Conservation (phyloP, 2,329 filamentous ascomycete genomes). For the Stachybotrys chartarum region DNA sequence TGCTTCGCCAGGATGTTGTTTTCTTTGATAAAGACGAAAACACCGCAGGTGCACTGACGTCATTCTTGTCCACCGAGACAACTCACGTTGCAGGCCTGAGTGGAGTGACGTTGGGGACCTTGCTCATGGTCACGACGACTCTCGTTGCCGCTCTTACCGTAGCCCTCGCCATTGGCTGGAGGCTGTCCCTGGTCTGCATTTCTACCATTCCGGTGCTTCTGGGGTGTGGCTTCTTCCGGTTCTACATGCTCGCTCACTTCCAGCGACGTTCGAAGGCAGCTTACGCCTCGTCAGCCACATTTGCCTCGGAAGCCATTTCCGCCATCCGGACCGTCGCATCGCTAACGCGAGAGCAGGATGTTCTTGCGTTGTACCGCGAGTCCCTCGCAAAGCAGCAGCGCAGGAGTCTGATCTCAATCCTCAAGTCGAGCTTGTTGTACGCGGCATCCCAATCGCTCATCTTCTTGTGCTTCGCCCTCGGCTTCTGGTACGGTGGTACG, state of each 20-base stretch:
- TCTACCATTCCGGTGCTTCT: constrained; percentile 71
- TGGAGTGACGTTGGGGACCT: constrained; percentile 78
- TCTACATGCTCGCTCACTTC: constrained; percentile 76
- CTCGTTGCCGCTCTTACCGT: constrained; percentile 66
- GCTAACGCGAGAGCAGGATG: constrained; percentile 78
- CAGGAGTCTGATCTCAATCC: constrained; percentile 62
- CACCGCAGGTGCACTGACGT: constrained; percentile 79
- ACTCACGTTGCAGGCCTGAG: constrained; percentile 84
- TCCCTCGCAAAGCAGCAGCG: constrained; percentile 61
- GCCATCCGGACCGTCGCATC: constrained; percentile 91
- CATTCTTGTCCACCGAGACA: constrained; percentile 82
- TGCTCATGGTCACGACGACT: constrained; percentile 74
- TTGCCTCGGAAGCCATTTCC: constrained; percentile 87
- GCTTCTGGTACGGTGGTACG: constrained; percentile 87
- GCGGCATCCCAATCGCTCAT: constrained; percentile 77
- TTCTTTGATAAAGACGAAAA: constrained; percentile 92
- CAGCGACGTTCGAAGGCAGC: constrained; percentile 71
- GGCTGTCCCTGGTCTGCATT: constrained; percentile 76
- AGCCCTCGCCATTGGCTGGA: constrained; percentile 75
- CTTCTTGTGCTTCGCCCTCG: constrained; percentile 77
- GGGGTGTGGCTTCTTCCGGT: constrained; percentile 78
- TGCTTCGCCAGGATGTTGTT: constrained; percentile 85
- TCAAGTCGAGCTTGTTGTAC: constrained; percentile 73
- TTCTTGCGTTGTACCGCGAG: constrained; percentile 62
- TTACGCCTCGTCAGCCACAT: constrained; percentile 75